A percentile compares a stretch with the other conserved stretches of the same genome.
Evolutionary conservation across 352 stramenopile species (phyloP).

Genomic region (Phytophthora sansomeana): DNA sequence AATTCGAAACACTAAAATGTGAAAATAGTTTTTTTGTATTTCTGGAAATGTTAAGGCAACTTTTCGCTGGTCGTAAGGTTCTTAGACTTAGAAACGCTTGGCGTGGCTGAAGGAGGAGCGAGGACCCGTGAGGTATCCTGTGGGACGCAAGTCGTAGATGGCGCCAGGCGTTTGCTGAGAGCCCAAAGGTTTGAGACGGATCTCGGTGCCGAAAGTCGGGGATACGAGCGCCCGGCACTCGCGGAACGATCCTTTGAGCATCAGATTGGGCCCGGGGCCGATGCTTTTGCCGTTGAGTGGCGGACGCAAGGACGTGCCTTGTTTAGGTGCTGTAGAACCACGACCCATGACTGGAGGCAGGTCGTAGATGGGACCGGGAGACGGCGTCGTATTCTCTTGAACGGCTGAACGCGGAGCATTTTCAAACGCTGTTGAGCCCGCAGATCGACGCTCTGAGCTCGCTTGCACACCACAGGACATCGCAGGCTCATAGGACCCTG

Average conservation of each 20-base stretch:
- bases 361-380: slow-evolving; percentile 82
- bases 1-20: slow-evolving; percentile 6
- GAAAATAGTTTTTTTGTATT: slow-evolving; percentile 10
- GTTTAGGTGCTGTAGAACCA: slow-evolving; percentile 54
- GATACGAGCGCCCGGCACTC: slow-evolving; percentile 54
- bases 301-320: slow-evolving; percentile 64
- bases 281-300: slow-evolving; percentile 65
- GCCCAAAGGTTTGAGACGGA: slow-evolving; percentile 42
- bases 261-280: slow-evolving; percentile 68
- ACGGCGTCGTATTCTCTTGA: slow-evolving; percentile 66
- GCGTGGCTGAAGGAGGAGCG: slow-evolving; percentile 70
- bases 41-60: slow-evolving; percentile 3
- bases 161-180: slow-evolving; percentile 53
- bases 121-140: slow-evolving; percentile 65
- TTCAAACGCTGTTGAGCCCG: slow-evolving; percentile 64
- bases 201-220: slow-evolving; percentile 79
- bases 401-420: slow-evolving; percentile 61
- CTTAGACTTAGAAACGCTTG: slow-evolving; percentile 59
- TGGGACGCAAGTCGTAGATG: slow-evolving; percentile 77
- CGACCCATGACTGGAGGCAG: slow-evolving; percentile 57
- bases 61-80: slow-evolving; percentile 19
- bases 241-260: slow-evolving; percentile 64
- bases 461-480: slow-evolving; percentile 68
- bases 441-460: slow-evolving; percentile 59
- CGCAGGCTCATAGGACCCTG: slow-evolving; percentile 71